Percentiles rank a stretch among this genome's conserved stretches.
These are phyloP conservation scores for Pseudogymnoascus verrucosus DNA, from an alignment of 2,329 filamentous ascomycete genomes.

Conservation along the genomic window DNA sequence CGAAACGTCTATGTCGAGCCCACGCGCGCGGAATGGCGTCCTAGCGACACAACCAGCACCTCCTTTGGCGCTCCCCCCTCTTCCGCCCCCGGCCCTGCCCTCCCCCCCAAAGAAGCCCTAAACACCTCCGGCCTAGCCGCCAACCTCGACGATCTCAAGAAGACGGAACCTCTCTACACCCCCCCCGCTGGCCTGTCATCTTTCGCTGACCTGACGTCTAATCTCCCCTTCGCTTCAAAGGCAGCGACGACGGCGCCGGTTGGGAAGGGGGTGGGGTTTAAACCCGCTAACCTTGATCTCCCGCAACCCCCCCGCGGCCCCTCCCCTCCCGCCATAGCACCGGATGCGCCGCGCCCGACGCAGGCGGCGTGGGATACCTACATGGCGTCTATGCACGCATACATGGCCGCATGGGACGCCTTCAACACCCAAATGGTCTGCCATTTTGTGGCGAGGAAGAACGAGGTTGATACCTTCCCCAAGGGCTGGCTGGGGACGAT, in stretches of 20 bases:
- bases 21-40: conserved; percentile 47
- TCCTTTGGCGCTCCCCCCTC: not conserved
- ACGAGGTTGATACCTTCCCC: conserved; percentile 27
- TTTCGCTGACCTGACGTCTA: conserved; percentile 47
- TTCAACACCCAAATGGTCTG: conserved; percentile 47
- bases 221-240: conserved; percentile 48
- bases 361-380: conserved; percentile 43
- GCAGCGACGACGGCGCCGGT: conserved; percentile 36
- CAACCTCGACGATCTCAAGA: conserved; percentile 46
- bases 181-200: conserved; percentile 43
- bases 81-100: not conserved
- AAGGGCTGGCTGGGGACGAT: conserved; percentile 32
- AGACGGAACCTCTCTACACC: conserved; percentile 46
- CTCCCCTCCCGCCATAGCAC: conserved; percentile 36
- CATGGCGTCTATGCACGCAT: conserved; percentile 43
- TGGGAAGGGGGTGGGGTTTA: conserved; percentile 28
- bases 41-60: not conserved
- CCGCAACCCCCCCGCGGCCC: conserved; percentile 40
- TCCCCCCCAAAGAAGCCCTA: not conserved
- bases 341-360: conserved; percentile 37
- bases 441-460: conserved; percentile 47
- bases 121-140: conserved; percentile 16
- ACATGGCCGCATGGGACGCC: conserved; percentile 42
- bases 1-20: conserved; percentile 52
- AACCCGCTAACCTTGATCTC: conserved; percentile 33